phyloP scores from a whole-genome alignment of 495 filamentous ascomycete species.

The Talaromyces thailandensis region DNA sequence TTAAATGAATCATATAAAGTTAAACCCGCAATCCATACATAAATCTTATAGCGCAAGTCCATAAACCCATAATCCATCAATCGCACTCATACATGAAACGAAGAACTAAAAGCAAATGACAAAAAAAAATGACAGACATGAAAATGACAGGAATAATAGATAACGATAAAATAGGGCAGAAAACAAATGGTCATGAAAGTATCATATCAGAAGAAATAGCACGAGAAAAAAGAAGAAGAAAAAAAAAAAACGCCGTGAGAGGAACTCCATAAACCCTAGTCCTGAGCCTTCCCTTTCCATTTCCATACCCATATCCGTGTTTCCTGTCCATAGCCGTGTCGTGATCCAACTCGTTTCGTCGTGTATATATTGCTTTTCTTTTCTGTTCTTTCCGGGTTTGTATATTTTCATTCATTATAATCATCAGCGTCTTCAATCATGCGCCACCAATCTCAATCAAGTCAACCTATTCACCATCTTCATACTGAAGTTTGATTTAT shows the following conservation, averaged over 20 bases:
- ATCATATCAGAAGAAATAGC: not conserved
- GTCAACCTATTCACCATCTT: not conserved
- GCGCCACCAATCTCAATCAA: not conserved
- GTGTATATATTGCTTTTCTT: not conserved
- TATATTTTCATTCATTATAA: not conserved
- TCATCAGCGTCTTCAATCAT: not conserved
- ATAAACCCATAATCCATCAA: not conserved
- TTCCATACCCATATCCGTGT: not conserved
- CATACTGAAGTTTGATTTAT: not conserved
- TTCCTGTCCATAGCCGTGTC: not conserved
- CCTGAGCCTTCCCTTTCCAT: not conserved
- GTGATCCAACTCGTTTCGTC: not conserved
- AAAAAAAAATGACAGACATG: not conserved
- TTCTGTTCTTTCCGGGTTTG: not conserved
- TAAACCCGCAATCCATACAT: not conserved
- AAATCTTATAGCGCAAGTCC: not conserved
- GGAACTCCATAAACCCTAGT: not conserved
- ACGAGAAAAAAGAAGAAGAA: not conserved
- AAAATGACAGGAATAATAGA: not conserved
- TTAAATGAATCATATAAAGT: not conserved
- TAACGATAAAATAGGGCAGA: not conserved
- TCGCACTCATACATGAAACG: not conserved
- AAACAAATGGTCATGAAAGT: not conserved
- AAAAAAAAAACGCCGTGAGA: not conserved
- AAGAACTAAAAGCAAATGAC: not conserved